Evolutionary conservation across 2,329 filamentous ascomycete genomes (phyloP).

Genomic region (Colletotrichum higginsianum): DNA sequence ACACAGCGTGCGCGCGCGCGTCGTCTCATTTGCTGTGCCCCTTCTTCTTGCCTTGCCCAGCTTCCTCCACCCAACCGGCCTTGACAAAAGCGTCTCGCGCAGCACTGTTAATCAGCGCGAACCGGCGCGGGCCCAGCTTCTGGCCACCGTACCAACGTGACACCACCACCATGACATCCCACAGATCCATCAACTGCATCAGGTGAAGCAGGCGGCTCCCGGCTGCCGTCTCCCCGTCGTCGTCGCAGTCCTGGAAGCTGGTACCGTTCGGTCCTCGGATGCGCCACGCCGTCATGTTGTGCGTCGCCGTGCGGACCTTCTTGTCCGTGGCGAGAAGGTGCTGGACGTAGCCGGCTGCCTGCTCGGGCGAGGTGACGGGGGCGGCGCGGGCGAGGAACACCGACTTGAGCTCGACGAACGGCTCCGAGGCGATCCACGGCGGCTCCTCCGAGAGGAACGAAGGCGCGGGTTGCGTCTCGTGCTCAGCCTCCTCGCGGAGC

Average conservation of each 20-base stretch:
- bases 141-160: constrained; percentile 96
- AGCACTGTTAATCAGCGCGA: constrained; percentile 89
- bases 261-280: constrained; percentile 73
- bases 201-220: constrained; percentile 88
- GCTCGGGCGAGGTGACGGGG: constrained; percentile 75
- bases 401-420: constrained; percentile 86
- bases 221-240: constrained; percentile 95
- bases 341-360: constrained; percentile 80
- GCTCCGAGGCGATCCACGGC: constrained; percentile 81
- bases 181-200: constrained; percentile 95
- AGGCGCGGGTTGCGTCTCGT: constrained; percentile 42
- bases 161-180: constrained; percentile 94
- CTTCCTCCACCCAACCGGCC: constrained; percentile 77
- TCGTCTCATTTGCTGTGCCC: constrained; percentile 42
- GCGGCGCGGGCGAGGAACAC: constrained; percentile 88
- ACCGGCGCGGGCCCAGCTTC: constrained; percentile 88
- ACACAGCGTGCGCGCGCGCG: too few species aligned
- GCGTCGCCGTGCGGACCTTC: constrained; percentile 87
- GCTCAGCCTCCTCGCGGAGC: constrained; percentile 29
- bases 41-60: constrained; percentile 61
- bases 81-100: constrained; percentile 88
- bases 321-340: constrained; percentile 87
- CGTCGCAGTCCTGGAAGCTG: constrained; percentile 90
- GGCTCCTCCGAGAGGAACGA: constrained; percentile 48
- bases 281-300: constrained; percentile 97